These are phyloP conservation scores for Penicillium sp. DNA, from an alignment of 2,329 filamentous ascomycete species.

Conservation along the genomic window DNA sequence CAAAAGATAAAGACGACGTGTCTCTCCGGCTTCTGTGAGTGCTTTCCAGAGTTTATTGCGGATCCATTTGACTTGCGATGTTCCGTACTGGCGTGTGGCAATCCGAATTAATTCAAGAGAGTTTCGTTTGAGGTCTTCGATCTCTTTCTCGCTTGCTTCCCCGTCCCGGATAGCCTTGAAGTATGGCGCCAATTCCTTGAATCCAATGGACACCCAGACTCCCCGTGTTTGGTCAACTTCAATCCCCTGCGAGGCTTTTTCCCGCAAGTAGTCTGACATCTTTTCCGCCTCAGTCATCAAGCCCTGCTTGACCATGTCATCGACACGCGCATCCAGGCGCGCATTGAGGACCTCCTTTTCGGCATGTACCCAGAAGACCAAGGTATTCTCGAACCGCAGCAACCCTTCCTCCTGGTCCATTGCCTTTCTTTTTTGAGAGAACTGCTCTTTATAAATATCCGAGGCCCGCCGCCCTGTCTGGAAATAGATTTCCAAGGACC, in stretches of 20 bases:
- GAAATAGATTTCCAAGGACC: constrained; percentile 83
- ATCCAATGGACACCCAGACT: constrained; percentile 95
- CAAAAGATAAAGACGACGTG: constrained; percentile 61
- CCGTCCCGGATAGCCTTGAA: constrained; percentile 41
- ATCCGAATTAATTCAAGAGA: constrained; percentile 69
- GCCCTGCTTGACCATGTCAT: constrained; percentile 67
- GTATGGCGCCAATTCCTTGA: constrained; percentile 78
- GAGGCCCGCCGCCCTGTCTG: constrained; percentile 73
- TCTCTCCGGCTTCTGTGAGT: constrained; percentile 48
- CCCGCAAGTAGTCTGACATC: constrained; percentile 44
- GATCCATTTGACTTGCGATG: constrained; percentile 78
- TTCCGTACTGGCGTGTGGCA: constrained; percentile 80
- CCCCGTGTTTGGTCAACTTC: constrained; percentile 65
- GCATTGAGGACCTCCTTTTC: constrained; percentile 57
- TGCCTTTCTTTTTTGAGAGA: constrained; percentile 24
- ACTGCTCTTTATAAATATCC: constrained; percentile 76
- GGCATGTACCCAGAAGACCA: constrained; percentile 83
- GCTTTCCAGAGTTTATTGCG: constrained; percentile 68
- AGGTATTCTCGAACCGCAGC: constrained; percentile 46
- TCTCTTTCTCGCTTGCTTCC: constrained; percentile 27
- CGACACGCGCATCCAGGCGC: constrained; percentile 67
- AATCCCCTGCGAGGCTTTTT: constrained; percentile 42
- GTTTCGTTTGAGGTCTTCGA: constrained; percentile 49
- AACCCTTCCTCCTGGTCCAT: constrained; percentile 21
- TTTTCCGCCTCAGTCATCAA: constrained; percentile 54